Evolutionary conservation across 192 early-diverging fungal genomes (phyloP).

Genomic region (Entomortierella chlamydospora): DNA sequence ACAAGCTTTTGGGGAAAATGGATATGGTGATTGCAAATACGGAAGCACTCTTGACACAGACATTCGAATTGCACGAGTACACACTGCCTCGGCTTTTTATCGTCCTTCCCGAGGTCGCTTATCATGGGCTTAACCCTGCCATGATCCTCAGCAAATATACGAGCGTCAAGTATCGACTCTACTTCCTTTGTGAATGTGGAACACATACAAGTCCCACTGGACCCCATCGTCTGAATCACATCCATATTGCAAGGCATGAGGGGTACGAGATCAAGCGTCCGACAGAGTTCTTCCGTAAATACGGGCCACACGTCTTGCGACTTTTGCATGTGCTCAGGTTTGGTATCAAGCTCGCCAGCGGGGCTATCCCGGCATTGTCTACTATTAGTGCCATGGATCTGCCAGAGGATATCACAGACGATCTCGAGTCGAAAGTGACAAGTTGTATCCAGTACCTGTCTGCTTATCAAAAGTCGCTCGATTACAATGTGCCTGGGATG

Average conservation of each 20-base stretch:
- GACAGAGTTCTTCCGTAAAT: constrained; percentile 45
- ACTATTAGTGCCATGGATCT: constrained; percentile 24
- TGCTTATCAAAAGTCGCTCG: constrained; percentile 12
- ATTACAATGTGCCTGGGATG: constrained; percentile 6
- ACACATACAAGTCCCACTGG: constrained; percentile 33
- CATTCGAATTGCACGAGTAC: constrained; percentile 51
- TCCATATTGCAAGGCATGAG: constrained; percentile 46
- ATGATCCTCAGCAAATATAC: constrained; percentile 10
- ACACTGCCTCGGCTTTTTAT: constrained; percentile 41
- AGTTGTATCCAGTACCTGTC: constrained; percentile 20
- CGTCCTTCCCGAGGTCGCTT: constrained; percentile 41
- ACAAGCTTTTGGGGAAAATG: constrained; percentile 15
- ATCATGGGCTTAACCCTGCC: constrained; percentile 30
- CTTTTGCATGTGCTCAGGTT: constrained; percentile 28
- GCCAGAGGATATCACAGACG: constrained; percentile 11
- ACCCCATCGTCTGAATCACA: constrained; percentile 29
- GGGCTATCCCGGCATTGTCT: constrained; percentile 21
- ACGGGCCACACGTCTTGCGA: constrained; percentile 22
- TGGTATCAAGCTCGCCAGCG: constrained; percentile 17
- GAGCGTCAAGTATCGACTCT: constrained; percentile 35
- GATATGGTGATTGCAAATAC: constrained; percentile 10
- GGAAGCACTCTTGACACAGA: constrained; percentile 36
- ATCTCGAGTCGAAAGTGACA: constrained; percentile 15
- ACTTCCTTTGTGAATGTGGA: constrained; percentile 48
- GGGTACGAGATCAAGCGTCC: constrained; percentile 48